These are phyloP conservation scores for Dillenia suffruticosa DNA, from an alignment of 164 flowering plant genomes.

Conservation along the genomic window DNA sequence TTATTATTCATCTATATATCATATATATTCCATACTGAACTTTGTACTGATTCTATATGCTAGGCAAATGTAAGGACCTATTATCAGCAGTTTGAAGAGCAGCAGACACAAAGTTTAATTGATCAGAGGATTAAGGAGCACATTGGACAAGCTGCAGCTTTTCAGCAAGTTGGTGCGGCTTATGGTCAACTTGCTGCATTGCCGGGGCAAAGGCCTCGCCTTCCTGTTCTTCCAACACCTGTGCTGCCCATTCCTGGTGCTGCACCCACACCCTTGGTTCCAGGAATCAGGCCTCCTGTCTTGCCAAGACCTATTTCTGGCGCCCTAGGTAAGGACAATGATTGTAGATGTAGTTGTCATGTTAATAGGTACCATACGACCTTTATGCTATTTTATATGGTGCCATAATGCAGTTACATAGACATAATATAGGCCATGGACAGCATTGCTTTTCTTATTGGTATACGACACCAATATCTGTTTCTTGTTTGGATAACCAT, in stretches of 20 bases:
- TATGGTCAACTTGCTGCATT: slow-evolving; percentile 53
- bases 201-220: slow-evolving; percentile 52
- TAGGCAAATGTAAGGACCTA: slow-evolving; percentile 91
- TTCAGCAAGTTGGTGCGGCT: slow-evolving; percentile 84
- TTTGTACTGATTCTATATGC: neutral
- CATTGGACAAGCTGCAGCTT: slow-evolving; percentile 79
- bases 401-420: neutral
- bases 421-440: no score
- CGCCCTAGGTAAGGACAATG: slow-evolving; percentile 35
- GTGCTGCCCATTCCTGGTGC: slow-evolving; percentile 32
- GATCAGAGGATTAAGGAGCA: slow-evolving; percentile 95
- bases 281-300: slow-evolving; percentile 76
- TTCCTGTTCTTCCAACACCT: slow-evolving; percentile 59
- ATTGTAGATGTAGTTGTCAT: slow-evolving; percentile 1
- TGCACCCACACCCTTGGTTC: slow-evolving; percentile 29
- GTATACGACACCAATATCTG: no score
- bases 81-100: slow-evolving; percentile 93
- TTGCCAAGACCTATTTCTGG: slow-evolving; percentile 53
- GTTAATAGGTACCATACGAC: neutral
- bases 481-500: neutral
- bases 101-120: slow-evolving; percentile 87
- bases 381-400: neutral
- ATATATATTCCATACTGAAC: no score
- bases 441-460: no score
- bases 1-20: no score